Percentiles rank a stretch among this genome's conserved stretches.
Conservation (phyloP, 306 rosid genomes). For the Mucuna pruriens region DNA sequence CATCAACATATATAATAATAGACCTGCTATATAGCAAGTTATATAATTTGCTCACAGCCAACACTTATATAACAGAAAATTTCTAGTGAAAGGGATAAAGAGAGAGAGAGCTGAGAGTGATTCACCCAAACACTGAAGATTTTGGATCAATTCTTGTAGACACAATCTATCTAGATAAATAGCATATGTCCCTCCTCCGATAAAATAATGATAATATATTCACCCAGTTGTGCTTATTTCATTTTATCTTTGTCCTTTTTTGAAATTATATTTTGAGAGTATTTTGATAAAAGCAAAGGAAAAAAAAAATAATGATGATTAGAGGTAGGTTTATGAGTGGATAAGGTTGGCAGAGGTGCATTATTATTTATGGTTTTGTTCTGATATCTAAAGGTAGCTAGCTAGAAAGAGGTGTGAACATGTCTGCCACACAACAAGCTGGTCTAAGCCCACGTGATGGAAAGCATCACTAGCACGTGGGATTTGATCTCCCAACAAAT, state of each 20-base stretch:
- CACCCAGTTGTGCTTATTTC: not conserved
- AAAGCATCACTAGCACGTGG: conserved; percentile 61
- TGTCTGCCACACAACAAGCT: conserved; percentile 54
- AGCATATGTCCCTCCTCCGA: conserved; percentile 13
- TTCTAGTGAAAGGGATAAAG: not conserved
- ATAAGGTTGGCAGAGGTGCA: conserved; percentile 43
- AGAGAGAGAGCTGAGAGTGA: not conserved
- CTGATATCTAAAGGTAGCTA: not conserved
- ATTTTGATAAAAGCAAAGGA: not conserved
- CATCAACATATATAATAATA: not conserved
- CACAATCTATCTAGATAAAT: not conserved
- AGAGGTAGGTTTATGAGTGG: conserved; percentile 27
- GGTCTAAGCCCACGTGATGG: conserved; percentile 61
- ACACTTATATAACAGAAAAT: conserved; percentile 14
- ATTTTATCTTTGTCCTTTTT: not conserved
- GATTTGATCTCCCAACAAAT: conserved; percentile 44
- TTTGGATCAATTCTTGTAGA: conserved; percentile 27
- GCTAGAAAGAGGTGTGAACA: conserved; percentile 34
- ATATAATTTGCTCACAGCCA: not conserved
- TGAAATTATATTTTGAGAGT: not conserved
- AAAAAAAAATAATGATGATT: no score
- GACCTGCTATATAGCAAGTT: not conserved
- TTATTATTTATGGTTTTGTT: conserved; percentile 30
- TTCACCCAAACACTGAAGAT: not conserved
- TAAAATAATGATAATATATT: not conserved